A percentile compares a stretch with the other conserved stretches of the same genome.
Conservation (phyloP, 2,329 filamentous ascomycete genomes). For the Trichophyton verrucosum region DNA sequence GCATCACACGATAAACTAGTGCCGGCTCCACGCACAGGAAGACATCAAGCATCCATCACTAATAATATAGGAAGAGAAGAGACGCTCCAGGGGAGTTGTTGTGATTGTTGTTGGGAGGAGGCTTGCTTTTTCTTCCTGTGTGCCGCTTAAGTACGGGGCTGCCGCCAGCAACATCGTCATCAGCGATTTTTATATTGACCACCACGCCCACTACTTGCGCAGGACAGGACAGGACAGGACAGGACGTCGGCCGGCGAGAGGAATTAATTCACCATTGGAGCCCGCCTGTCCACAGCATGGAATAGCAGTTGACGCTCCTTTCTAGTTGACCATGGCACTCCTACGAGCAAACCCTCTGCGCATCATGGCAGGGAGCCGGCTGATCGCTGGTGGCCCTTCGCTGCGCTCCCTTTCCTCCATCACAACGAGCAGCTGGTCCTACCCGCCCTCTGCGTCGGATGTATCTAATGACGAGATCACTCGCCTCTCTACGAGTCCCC, state of each 20-base stretch:
- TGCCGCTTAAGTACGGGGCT: background rate
- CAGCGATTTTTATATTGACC: background rate
- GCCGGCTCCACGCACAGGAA: background rate
- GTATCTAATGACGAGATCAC: constrained; percentile 65
- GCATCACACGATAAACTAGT: background rate
- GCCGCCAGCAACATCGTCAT: background rate
- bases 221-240: background rate
- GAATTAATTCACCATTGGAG: background rate
- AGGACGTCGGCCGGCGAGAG: background rate
- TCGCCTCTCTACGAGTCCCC: constrained; percentile 60
- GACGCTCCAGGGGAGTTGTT: background rate
- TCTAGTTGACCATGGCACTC: background rate
- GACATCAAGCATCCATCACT: no score
- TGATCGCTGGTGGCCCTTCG: background rate
- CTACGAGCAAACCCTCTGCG: background rate
- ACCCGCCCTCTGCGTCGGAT: constrained; percentile 36
- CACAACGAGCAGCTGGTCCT: constrained; percentile 23
- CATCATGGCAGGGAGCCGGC: background rate
- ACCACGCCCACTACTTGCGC: background rate
- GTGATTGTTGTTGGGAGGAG: background rate
- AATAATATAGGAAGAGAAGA: no score
- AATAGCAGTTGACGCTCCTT: background rate
- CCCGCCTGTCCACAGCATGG: background rate
- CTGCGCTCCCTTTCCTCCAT: constrained; percentile 3
- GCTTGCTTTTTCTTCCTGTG: background rate